A percentile compares a stretch with the other conserved stretches of the same genome.
phyloP scores from a whole-genome alignment of 129 eudicot species.

The Chrysanthemum seticuspe region DNA sequence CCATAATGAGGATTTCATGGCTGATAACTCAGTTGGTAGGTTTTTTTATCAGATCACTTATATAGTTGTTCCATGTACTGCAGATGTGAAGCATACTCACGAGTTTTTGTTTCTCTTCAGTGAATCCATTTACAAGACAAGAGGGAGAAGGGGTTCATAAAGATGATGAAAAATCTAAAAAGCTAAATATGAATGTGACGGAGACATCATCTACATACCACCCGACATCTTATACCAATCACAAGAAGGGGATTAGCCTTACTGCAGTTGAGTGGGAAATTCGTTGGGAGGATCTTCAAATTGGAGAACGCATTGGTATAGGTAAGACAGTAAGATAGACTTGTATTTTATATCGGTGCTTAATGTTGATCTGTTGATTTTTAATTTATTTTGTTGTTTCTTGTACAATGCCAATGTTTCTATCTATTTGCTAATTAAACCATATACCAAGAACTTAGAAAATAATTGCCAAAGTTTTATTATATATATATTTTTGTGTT shows the following conservation, averaged over 20 bases:
- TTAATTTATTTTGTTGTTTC: no score
- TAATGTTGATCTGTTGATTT: no score
- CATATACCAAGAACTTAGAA: no score
- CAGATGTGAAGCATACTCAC: constrained; percentile 12
- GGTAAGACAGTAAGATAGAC: constrained; percentile 41
- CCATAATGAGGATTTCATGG: constrained; percentile 19
- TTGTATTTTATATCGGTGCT: no score
- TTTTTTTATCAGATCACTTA: constrained; percentile 10
- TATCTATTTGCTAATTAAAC: no score
- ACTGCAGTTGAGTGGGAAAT: constrained; percentile 64
- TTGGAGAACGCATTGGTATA: constrained; percentile 87
- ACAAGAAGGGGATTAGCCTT: constrained; percentile 32
- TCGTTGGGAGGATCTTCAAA: constrained; percentile 87
- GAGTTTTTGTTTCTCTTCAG: constrained; percentile 22
- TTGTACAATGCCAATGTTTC: no score
- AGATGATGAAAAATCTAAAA: constrained; percentile 15
- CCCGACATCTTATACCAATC: constrained; percentile 21
- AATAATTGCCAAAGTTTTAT: no score
- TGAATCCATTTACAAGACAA: constrained; percentile 23
- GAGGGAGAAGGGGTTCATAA: constrained; percentile 16
- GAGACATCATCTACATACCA: constrained; percentile 21
- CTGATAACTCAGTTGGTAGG: constrained; percentile 30
- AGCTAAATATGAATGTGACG: constrained; percentile 12
- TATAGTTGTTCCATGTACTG: constrained; percentile 13
- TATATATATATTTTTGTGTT: no score